Conservation (phyloP, 805 yeast genomes). For the Wickerhamiella azyma region DNA sequence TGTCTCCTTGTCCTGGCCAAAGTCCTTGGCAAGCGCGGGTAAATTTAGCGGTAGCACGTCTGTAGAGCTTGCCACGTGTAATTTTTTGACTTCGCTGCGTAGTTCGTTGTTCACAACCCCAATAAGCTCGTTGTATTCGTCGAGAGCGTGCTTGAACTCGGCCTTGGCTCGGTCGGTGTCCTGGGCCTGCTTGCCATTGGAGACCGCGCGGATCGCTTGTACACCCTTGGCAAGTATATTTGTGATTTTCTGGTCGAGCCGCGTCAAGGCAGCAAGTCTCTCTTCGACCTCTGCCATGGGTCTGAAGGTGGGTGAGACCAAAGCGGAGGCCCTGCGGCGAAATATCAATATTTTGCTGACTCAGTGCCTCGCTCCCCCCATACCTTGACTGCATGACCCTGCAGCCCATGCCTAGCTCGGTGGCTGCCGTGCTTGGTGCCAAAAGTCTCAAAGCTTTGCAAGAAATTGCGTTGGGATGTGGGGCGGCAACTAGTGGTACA, state of each 20-base stretch:
- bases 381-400: background rate
- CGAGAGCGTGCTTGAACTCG: constrained; percentile 33
- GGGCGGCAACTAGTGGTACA: constrained; percentile 15
- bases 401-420: background rate
- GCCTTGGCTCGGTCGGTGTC: constrained; percentile 22
- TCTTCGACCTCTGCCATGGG: constrained; percentile 17
- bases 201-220: constrained; percentile 19
- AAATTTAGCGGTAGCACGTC: constrained; percentile 53
- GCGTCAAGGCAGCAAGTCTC: constrained; percentile 21
- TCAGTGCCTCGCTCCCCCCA: background rate
- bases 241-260: constrained; percentile 19
- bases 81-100: constrained; percentile 49
- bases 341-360: background rate
- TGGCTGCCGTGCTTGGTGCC: background rate
- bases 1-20: constrained; percentile 92
- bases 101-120: constrained; percentile 46
- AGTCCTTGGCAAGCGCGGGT: constrained; percentile 54
- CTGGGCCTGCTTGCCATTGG: constrained; percentile 19
- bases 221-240: constrained; percentile 21
- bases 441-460: background rate
- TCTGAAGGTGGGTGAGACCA: background rate
- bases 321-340: background rate
- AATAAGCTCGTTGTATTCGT: constrained; percentile 38
- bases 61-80: constrained; percentile 37
- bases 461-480: constrained; percentile 11